phyloP scores from a whole-genome alignment of 805 yeast species.

The Kodamaea leandrae region DNA sequence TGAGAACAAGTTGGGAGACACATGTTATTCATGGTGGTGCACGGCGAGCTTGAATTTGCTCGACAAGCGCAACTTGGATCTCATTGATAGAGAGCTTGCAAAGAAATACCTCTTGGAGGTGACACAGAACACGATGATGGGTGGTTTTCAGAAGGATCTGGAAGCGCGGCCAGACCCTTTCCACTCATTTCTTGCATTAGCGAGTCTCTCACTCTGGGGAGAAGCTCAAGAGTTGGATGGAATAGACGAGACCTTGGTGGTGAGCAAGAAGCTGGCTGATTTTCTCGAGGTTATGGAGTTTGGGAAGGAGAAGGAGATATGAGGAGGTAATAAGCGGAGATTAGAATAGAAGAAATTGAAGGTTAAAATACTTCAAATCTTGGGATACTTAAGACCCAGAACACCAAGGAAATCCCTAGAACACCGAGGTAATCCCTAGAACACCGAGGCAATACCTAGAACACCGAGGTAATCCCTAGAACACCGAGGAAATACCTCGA shows the following conservation, averaged over 20 bases:
- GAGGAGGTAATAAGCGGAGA: background rate
- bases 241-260: constrained; percentile 7
- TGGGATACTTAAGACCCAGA: too few species aligned
- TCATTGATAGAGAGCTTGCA: constrained; percentile 38
- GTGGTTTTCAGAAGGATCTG: constrained; percentile 76
- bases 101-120: constrained; percentile 44
- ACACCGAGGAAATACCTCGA: too few species aligned
- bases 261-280: constrained; percentile 2
- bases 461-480: too few species aligned
- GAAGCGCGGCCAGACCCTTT: constrained; percentile 67
- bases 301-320: background rate
- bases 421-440: too few species aligned
- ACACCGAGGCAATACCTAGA: too few species aligned
- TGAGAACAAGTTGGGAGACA: constrained; percentile 78
- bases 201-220: constrained; percentile 42
- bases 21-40: constrained; percentile 88
- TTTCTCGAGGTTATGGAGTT: constrained; percentile 7
- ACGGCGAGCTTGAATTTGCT: constrained; percentile 55
- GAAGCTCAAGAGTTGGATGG: constrained; percentile 4
- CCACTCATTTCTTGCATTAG: constrained; percentile 63
- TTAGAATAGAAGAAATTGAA: background rate
- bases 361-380: too few species aligned
- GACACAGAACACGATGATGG: constrained; percentile 62
- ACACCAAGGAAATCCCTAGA: too few species aligned
- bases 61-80: constrained; percentile 17